These are phyloP conservation scores for Trypanosoma brucei DNA, from an alignment of 208 protist species.

Conservation along the genomic window DNA sequence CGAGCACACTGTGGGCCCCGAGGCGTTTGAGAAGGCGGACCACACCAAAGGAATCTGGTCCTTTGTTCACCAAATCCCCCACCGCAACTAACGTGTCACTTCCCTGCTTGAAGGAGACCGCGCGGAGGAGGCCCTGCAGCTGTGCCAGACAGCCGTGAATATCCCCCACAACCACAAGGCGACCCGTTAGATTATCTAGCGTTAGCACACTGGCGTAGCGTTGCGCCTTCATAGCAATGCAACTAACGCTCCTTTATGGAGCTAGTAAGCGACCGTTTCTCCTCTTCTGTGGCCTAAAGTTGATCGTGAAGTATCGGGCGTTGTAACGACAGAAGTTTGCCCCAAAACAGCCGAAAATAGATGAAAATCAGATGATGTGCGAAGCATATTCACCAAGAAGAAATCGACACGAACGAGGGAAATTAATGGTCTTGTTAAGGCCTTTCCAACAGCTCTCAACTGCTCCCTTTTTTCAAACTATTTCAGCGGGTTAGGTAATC, in stretches of 20 bases:
- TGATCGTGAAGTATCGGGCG: too few relatives aligned
- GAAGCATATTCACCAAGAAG: too few relatives aligned
- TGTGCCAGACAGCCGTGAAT: constrained; percentile 68
- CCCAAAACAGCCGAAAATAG: too few relatives aligned
- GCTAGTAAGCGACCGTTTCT: too few relatives aligned
- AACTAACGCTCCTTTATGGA: not conserved
- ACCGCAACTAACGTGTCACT: constrained; percentile 64
- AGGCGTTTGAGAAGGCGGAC: constrained; percentile 44
- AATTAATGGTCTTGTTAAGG: too few relatives aligned
- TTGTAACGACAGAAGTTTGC: too few relatives aligned
- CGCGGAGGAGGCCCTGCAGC: constrained; percentile 41
- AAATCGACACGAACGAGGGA: too few relatives aligned
- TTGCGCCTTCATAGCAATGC: constrained; percentile 1
- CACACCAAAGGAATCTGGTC: constrained; percentile 64
- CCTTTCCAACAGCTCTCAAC: too few relatives aligned
- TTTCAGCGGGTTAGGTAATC: too few relatives aligned
- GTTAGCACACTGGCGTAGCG: constrained; percentile 14
- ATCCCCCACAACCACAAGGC: constrained; percentile 70
- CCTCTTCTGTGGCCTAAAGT: too few relatives aligned
- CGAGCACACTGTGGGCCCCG: constrained; percentile 58
- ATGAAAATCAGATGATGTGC: too few relatives aligned
- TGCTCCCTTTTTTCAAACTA: too few relatives aligned
- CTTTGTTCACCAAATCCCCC: constrained; percentile 84
- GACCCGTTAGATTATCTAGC: constrained; percentile 16
- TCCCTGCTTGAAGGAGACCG: constrained; percentile 36